Conservation (phyloP, 371 early-diverging fungal species). For the Mucor irregularis region DNA sequence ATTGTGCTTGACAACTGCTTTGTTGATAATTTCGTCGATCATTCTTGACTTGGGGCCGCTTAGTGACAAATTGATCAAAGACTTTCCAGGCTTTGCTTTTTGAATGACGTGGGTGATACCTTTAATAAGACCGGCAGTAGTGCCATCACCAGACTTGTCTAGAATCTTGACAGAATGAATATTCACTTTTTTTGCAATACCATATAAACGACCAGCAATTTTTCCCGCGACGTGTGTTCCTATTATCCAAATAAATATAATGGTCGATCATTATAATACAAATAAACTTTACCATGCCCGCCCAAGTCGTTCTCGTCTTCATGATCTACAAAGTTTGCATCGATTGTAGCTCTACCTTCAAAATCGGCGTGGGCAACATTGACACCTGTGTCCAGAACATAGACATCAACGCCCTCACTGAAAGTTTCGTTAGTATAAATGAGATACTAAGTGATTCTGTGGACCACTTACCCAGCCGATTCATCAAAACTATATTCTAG, state of each 20-base stretch:
- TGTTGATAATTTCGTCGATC: constrained; percentile 43
- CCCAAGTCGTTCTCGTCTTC: constrained; percentile 42
- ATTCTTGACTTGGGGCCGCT: constrained; percentile 51
- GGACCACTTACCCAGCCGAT: constrained; percentile 41
- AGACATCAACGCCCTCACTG: constrained; percentile 58
- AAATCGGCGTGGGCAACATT: constrained; percentile 80
- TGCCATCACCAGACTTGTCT: constrained; percentile 46
- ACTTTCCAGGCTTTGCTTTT: constrained; percentile 27
- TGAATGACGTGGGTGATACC: constrained; percentile 45
- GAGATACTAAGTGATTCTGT: no score
- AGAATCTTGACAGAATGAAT: constrained; percentile 68
- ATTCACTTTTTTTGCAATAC: constrained; percentile 62
- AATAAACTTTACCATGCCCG: constrained; percentile 42
- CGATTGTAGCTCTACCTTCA: constrained; percentile 77
- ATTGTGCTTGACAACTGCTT: constrained; percentile 40
- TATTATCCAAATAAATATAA: constrained; percentile 1
- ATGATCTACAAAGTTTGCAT: constrained; percentile 54
- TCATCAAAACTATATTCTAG: constrained; percentile 44
- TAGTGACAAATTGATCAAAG: constrained; percentile 61
- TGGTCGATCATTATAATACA: neutral
- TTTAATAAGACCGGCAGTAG: constrained; percentile 23
- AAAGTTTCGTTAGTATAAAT: no score
- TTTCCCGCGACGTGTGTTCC: constrained; percentile 75
- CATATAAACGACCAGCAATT: constrained; percentile 56
- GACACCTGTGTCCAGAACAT: constrained; percentile 77